Conservation (phyloP, 345 rosid species). For the Hypericum androsaemum region DNA sequence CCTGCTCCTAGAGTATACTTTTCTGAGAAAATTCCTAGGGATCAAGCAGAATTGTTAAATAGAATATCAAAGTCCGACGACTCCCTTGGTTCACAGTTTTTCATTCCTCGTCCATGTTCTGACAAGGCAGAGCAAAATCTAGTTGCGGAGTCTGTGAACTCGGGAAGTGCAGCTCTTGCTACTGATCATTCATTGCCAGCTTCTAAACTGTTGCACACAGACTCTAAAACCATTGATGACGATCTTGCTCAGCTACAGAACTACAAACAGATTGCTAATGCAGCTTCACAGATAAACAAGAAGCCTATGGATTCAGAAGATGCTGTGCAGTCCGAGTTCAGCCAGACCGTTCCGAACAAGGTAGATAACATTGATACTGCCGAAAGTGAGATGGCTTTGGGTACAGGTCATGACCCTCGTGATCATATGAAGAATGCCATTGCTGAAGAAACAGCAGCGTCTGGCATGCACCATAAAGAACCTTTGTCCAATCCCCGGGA, state of each 20-base stretch:
- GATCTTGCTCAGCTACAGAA: conserved; percentile 33
- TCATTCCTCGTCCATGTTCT: conserved; percentile 40
- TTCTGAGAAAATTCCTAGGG: conserved; percentile 73
- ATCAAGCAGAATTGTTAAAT: conserved; percentile 48
- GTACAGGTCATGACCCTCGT: conserved; percentile 13
- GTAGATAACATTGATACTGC: conserved; percentile 16
- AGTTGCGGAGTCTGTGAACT: conserved; percentile 26
- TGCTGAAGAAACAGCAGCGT: conserved; percentile 14
- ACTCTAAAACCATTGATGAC: conserved; percentile 26
- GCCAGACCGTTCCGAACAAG: conserved; percentile 23
- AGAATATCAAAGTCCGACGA: conserved; percentile 70
- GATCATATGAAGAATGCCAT: conserved; percentile 9
- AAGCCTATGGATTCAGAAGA: conserved; percentile 25
- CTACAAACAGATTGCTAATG: conserved; percentile 33
- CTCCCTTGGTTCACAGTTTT: conserved; percentile 57
- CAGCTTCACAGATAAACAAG: conserved; percentile 30
- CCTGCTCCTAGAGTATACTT: conserved; percentile 46
- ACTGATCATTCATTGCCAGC: conserved; percentile 30
- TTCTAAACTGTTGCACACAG: conserved; percentile 19
- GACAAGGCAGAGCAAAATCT: conserved; percentile 33
- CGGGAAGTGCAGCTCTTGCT: conserved; percentile 35
- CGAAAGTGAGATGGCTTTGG: conserved; percentile 20
- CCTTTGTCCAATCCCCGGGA: conserved; percentile 20
- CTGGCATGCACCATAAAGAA: conserved; percentile 23
- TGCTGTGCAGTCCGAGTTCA: conserved; percentile 23